Conservation (phyloP, 176 grass and related monocot genomes). For the Oryza meridionalis region DNA sequence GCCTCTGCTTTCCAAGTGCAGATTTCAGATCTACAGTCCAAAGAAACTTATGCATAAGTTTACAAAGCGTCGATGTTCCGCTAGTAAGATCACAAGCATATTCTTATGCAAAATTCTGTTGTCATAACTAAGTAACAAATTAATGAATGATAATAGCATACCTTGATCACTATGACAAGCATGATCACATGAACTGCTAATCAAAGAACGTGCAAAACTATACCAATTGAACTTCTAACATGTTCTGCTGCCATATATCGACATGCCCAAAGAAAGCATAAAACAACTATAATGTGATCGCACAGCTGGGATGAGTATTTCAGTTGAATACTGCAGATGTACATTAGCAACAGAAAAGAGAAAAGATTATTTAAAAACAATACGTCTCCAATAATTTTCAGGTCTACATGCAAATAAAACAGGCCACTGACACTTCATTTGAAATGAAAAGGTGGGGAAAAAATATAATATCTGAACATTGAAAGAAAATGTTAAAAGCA, state of each 20-base stretch:
- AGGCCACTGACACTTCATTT: not conserved
- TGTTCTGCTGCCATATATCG: not conserved
- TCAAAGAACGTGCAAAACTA: not conserved
- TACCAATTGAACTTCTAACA: not conserved
- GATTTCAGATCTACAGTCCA: conserved; percentile 77
- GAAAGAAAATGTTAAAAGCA: conserved; percentile 2
- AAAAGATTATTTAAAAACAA: not conserved
- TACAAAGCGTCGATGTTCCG: not conserved
- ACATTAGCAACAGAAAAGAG: not conserved
- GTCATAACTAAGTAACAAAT: not conserved
- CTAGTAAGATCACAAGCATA: not conserved
- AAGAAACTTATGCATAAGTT: conserved; percentile 25
- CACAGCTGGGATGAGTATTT: not conserved
- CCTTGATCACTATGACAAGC: not conserved
- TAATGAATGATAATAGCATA: not conserved
- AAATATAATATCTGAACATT: not conserved
- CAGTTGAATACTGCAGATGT: not conserved
- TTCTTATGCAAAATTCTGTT: not conserved
- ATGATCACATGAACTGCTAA: conserved; percentile 2
- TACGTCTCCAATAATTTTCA: not conserved
- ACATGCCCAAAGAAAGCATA: not conserved
- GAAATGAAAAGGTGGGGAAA: not conserved
- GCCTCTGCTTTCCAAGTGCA: conserved; percentile 83
- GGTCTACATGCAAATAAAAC: not conserved
- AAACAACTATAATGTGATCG: not conserved